Evolutionary conservation across 306 rosid species (phyloP).

Genomic region (Trifolium fragiferum): DNA sequence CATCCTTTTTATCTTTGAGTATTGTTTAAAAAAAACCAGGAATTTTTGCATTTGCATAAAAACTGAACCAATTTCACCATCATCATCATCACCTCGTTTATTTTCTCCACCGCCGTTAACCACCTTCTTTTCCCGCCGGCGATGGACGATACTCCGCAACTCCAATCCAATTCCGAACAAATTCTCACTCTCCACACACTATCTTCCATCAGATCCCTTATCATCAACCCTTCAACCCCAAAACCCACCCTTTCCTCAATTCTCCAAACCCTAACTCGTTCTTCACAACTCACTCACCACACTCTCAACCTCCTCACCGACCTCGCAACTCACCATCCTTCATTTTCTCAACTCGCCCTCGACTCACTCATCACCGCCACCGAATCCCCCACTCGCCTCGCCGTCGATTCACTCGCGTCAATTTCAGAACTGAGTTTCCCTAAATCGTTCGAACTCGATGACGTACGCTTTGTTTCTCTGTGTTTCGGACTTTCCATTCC

Average conservation of each 20-base stretch:
- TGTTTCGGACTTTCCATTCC: constrained; percentile 64
- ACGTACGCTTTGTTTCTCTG: constrained; percentile 59
- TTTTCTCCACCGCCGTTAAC: background rate
- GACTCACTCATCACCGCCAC: constrained; percentile 43
- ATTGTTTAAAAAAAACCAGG: background rate
- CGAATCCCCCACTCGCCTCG: constrained; percentile 47
- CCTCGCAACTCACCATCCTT: constrained; percentile 48
- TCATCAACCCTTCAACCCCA: constrained; percentile 68
- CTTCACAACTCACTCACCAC: constrained; percentile 53
- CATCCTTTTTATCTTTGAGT: too few relatives aligned
- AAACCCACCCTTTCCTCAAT: constrained; percentile 49
- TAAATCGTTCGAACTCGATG: constrained; percentile 51
- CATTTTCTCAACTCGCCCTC: constrained; percentile 44
- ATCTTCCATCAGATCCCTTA: constrained; percentile 56
- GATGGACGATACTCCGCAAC: constrained; percentile 38
- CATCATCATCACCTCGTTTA: background rate
- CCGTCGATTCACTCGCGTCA: constrained; percentile 52
- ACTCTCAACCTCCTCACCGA: constrained; percentile 64
- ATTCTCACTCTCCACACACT: constrained; percentile 51
- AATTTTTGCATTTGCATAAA: too few relatives aligned
- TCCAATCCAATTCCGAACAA: constrained; percentile 12
- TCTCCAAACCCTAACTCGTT: constrained; percentile 54
- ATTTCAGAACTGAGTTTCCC: constrained; percentile 29
- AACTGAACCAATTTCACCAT: background rate
- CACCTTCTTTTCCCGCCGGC: constrained; percentile 13